Evolutionary conservation across 139 green algal species (phyloP).

Genomic region (Picochlorum sp.): DNA sequence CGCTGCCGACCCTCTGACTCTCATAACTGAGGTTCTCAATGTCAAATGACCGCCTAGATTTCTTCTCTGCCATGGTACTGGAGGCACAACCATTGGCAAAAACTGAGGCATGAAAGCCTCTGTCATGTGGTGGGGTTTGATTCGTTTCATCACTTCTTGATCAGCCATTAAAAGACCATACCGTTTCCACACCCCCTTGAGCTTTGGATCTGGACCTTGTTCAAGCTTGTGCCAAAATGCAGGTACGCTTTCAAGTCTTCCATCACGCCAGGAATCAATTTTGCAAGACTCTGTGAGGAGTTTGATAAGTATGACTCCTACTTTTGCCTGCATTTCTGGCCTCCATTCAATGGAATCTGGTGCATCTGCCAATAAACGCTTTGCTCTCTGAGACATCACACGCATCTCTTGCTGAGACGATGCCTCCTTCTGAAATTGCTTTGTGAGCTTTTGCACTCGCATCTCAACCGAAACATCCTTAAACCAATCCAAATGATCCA

Average conservation of each 20-base stretch:
- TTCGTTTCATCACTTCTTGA: constrained; percentile 25
- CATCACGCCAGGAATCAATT: constrained; percentile 18
- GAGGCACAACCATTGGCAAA: constrained; percentile 69
- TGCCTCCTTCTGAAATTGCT: constrained; percentile 13
- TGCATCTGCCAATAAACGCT: constrained; percentile 2
- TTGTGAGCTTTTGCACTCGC: constrained; percentile 9
- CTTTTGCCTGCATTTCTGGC: constrained; percentile 17
- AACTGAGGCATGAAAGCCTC: constrained; percentile 35
- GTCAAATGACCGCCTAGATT: constrained; percentile 57
- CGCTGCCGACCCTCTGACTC: constrained; percentile 23
- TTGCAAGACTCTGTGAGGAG: constrained; percentile 23
- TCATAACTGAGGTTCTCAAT: constrained; percentile 39
- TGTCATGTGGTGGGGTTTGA: constrained; percentile 30
- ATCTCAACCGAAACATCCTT: neutral
- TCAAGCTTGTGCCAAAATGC: constrained; percentile 34
- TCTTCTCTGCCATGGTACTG: constrained; percentile 51
- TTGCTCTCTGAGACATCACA: neutral
- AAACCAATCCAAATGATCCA: constrained; percentile 30
- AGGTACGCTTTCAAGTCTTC: constrained; percentile 9
- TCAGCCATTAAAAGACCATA: constrained; percentile 29
- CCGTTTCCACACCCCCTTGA: constrained; percentile 18
- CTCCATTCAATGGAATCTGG: constrained; percentile 1
- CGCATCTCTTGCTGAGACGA: constrained; percentile 16
- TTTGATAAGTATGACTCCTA: constrained; percentile 33
- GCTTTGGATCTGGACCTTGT: constrained; percentile 11